phyloP scores from a whole-genome alignment of 2,329 filamentous ascomycete species.

The Helotiales sp. region DNA sequence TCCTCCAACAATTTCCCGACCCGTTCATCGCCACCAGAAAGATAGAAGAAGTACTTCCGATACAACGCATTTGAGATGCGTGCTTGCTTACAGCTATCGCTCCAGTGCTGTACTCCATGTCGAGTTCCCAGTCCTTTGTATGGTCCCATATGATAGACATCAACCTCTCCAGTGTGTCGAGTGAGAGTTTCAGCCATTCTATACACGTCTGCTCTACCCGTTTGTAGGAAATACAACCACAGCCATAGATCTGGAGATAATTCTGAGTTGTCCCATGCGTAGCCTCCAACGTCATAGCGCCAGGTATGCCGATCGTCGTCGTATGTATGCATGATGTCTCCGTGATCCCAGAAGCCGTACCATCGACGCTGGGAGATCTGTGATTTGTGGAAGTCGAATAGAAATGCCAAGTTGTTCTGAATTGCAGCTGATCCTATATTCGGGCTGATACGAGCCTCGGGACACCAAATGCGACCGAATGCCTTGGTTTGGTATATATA shows the following conservation, averaged over 20 bases:
- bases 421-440: slow-evolving; percentile 39
- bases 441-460: slow-evolving; percentile 35
- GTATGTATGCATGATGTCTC: slow-evolving; percentile 64
- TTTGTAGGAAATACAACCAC: slow-evolving; percentile 63
- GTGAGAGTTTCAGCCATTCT: slow-evolving; percentile 57
- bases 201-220: slow-evolving; percentile 56
- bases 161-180: slow-evolving; percentile 60
- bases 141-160: slow-evolving; percentile 59
- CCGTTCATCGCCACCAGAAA: slow-evolving; percentile 27
- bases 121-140: slow-evolving; percentile 61
- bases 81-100: slow-evolving; percentile 61
- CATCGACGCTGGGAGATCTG: slow-evolving; percentile 58
- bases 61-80: slow-evolving; percentile 60
- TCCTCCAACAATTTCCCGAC: slow-evolving; percentile 26
- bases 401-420: slow-evolving; percentile 54
- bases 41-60: slow-evolving; percentile 52
- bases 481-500: slow-evolving; percentile 54
- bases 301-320: slow-evolving; percentile 58
- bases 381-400: slow-evolving; percentile 54
- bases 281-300: slow-evolving; percentile 64
- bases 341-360: slow-evolving; percentile 65
- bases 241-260: slow-evolving; percentile 62
- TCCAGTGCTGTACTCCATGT: slow-evolving; percentile 62
- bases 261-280: slow-evolving; percentile 66
- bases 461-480: slow-evolving; percentile 55